These are phyloP conservation scores for Solanum chilense DNA, from an alignment of 257 asterid species.

Conservation along the genomic window DNA sequence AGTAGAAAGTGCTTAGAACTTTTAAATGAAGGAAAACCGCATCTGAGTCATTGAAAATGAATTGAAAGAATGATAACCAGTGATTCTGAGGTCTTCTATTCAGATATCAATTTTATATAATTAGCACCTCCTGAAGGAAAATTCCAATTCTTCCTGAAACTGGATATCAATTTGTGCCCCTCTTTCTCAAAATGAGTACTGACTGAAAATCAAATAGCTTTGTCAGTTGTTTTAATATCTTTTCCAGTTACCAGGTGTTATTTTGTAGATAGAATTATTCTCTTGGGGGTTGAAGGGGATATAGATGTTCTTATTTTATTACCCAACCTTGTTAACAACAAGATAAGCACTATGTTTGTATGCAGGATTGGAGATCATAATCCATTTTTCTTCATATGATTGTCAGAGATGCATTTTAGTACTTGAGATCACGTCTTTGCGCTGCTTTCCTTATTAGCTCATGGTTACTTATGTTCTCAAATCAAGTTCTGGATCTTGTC, in stretches of 20 bases:
- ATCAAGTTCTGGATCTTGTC: background rate
- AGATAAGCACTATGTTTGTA: background rate
- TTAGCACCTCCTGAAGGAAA: background rate
- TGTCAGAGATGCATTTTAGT: background rate
- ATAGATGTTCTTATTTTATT: background rate
- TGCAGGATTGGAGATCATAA: background rate
- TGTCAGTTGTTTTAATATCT: background rate
- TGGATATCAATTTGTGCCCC: background rate
- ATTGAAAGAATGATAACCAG: background rate
- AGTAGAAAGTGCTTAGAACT: background rate
- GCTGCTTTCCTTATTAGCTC: background rate
- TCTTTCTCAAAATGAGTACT: background rate
- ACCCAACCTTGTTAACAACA: background rate
- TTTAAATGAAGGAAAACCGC: background rate
- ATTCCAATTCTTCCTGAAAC: background rate
- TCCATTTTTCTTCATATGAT: background rate
- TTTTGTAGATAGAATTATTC: background rate
- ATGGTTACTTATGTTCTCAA: background rate
- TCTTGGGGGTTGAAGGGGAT: background rate
- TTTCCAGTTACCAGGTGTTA: background rate
- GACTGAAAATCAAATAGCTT: background rate
- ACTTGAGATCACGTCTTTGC: background rate
- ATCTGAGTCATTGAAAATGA: background rate
- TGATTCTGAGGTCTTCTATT: background rate
- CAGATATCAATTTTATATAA: background rate